Conservation (phyloP, 768 basidiomycete genomes). For the Russula brevipes region DNA sequence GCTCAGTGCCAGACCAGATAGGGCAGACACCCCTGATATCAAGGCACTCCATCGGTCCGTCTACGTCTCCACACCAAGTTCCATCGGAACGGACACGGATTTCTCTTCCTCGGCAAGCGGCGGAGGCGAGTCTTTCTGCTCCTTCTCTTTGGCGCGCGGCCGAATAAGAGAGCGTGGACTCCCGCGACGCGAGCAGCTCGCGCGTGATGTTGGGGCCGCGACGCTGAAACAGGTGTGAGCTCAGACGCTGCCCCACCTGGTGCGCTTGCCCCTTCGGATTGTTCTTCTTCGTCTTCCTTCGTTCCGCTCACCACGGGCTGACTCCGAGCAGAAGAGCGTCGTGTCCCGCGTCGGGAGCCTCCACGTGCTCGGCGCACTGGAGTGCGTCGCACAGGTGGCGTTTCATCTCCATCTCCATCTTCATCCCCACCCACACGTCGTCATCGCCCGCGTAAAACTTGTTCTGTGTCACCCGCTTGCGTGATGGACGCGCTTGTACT, state of each 20-base stretch:
- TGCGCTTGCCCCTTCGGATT: slow-evolving; percentile 35
- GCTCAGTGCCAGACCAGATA: no score
- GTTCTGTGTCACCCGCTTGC: slow-evolving; percentile 46
- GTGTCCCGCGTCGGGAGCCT: slow-evolving; percentile 26
- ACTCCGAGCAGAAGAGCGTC: neutral
- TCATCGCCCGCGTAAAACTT: slow-evolving; percentile 70
- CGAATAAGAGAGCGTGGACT: neutral
- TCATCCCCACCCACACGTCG: slow-evolving; percentile 41
- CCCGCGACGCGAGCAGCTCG: slow-evolving; percentile 11
- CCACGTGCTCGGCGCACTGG: slow-evolving; percentile 27
- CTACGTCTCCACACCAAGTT: slow-evolving; percentile 35
- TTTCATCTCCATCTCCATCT: slow-evolving; percentile 29
- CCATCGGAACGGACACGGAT: slow-evolving; percentile 35
- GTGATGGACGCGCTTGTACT: slow-evolving; percentile 50
- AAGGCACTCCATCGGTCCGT: no score
- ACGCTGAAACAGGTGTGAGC: neutral
- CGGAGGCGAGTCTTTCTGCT: slow-evolving; percentile 17
- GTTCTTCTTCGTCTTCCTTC: slow-evolving; percentile 31
- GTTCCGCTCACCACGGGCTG: slow-evolving; percentile 12
- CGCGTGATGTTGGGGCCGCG: neutral
- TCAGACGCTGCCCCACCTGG: neutral
- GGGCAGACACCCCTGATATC: no score
- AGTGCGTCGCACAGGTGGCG: slow-evolving; percentile 26
- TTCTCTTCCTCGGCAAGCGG: slow-evolving; percentile 4
- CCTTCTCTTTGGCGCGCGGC: slow-evolving; percentile 18